Percentiles rank a stretch among this genome's conserved stretches.
These are phyloP conservation scores for Podosphaera xanthii DNA, from an alignment of 2,329 filamentous ascomycete genomes.

Conservation along the genomic window DNA sequence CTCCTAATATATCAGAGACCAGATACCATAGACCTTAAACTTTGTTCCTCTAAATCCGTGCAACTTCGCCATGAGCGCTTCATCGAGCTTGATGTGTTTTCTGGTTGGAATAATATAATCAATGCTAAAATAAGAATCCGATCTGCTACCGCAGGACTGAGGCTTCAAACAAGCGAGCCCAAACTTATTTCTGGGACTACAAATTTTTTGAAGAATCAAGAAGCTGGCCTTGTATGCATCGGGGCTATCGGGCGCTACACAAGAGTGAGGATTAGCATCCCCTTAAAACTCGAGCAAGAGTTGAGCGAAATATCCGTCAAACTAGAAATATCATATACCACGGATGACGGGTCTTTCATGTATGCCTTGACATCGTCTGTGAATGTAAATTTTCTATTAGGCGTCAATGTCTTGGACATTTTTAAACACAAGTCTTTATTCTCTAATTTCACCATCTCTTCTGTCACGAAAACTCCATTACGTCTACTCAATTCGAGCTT, in stretches of 20 bases:
- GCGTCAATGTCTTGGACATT: conserved; percentile 89
- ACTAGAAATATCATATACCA: conserved; percentile 55
- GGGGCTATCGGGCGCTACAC: conserved; percentile 23
- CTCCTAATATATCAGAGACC: conserved; percentile 52
- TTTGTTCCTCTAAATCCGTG: conserved; percentile 45
- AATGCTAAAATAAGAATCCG: conserved; percentile 37
- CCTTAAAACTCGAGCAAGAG: conserved; percentile 67
- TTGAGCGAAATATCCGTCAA: conserved; percentile 47
- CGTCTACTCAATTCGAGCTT: conserved; percentile 51
- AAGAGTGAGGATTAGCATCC: conserved; percentile 38
- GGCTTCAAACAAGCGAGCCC: conserved; percentile 37
- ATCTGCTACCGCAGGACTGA: conserved; percentile 40
- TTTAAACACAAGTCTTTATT: conserved; percentile 70
- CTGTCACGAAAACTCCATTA: conserved; percentile 51
- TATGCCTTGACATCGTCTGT: conserved; percentile 40
- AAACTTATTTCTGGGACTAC: conserved; percentile 22
- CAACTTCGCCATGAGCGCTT: conserved; percentile 60
- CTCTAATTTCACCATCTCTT: conserved; percentile 77
- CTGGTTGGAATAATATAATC: conserved; percentile 49
- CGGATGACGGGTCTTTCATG: conserved; percentile 38
- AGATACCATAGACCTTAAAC: conserved; percentile 42
- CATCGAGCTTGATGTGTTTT: conserved; percentile 48
- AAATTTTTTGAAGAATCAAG: conserved; percentile 25
- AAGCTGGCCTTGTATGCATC: conserved; percentile 30
- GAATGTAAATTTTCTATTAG: conserved; percentile 56